phyloP scores from a whole-genome alignment of 1,284 basidiomycete genomes.

The Sanghuangporus weigelae region DNA sequence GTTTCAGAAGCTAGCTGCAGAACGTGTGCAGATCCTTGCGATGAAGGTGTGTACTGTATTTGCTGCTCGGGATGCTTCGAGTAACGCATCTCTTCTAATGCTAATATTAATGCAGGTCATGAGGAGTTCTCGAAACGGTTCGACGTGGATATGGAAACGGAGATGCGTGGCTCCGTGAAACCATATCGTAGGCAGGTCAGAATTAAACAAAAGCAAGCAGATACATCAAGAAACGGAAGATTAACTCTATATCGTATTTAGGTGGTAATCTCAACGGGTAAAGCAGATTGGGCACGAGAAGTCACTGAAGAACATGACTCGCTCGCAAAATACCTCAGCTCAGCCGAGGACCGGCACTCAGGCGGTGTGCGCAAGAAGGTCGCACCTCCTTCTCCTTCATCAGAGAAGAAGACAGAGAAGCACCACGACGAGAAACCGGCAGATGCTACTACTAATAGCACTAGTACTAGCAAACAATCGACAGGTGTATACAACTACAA shows the following conservation, averaged over 20 bases:
- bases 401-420: constrained; percentile 19
- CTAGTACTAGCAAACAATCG: constrained; percentile 19
- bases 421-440: background rate
- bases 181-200: constrained; percentile 75
- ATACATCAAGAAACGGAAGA: background rate
- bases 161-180: constrained; percentile 79
- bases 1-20: constrained; percentile 68
- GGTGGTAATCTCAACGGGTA: constrained; percentile 85
- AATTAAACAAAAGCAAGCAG: background rate
- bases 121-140: constrained; percentile 68
- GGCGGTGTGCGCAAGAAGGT: constrained; percentile 23
- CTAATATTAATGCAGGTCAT: constrained; percentile 44
- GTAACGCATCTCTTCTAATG: constrained; percentile 19
- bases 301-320: constrained; percentile 64
- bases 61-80: background rate
- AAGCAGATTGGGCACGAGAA: constrained; percentile 79
- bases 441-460: constrained; percentile 19
- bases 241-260: constrained; percentile 25
- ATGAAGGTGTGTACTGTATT: constrained; percentile 46
- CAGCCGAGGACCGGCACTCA: constrained; percentile 25
- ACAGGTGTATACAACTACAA: constrained; percentile 54
- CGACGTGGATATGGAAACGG: constrained; percentile 70
- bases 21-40: constrained; percentile 74
- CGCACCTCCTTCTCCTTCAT: constrained; percentile 24
- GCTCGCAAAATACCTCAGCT: constrained; percentile 58